phyloP scores from a whole-genome alignment of 768 basidiomycete genomes.

The Russula vinacea region DNA sequence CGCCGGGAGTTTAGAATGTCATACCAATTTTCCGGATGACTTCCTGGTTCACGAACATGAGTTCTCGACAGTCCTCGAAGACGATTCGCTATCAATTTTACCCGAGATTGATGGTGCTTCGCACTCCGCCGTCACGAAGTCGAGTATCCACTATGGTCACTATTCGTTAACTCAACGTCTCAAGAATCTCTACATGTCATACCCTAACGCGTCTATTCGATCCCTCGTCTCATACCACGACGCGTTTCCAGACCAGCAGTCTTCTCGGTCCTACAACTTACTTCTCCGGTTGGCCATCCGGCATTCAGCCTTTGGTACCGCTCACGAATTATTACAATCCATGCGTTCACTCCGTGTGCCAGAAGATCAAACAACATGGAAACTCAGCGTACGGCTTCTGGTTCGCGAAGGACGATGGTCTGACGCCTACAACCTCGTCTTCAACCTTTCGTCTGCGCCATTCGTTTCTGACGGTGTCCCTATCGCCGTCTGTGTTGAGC shows the following conservation, averaged over 20 bases:
- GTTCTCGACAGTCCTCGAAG: neutral
- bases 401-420: slow-evolving; percentile 56
- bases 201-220: slow-evolving; percentile 35
- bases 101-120: neutral
- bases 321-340: slow-evolving; percentile 43
- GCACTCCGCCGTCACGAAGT: neutral
- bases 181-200: slow-evolving; percentile 25
- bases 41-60: neutral
- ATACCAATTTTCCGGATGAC: neutral
- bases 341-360: slow-evolving; percentile 47
- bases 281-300: slow-evolving; percentile 51
- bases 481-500: slow-evolving; percentile 58
- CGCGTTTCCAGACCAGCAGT: slow-evolving; percentile 36
- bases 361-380: slow-evolving; percentile 53
- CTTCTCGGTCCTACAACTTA: slow-evolving; percentile 45
- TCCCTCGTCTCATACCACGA: slow-evolving; percentile 53
- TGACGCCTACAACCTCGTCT: slow-evolving; percentile 46
- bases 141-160: neutral
- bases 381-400: slow-evolving; percentile 55
- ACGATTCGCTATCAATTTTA: neutral
- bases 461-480: slow-evolving; percentile 33
- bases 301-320: slow-evolving; percentile 47
- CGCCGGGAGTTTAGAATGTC: neutral
- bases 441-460: slow-evolving; percentile 7
- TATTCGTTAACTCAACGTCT: slow-evolving; percentile 5